Conservation (phyloP, 805 yeast species). For the Ogataea wickerhamii region DNA sequence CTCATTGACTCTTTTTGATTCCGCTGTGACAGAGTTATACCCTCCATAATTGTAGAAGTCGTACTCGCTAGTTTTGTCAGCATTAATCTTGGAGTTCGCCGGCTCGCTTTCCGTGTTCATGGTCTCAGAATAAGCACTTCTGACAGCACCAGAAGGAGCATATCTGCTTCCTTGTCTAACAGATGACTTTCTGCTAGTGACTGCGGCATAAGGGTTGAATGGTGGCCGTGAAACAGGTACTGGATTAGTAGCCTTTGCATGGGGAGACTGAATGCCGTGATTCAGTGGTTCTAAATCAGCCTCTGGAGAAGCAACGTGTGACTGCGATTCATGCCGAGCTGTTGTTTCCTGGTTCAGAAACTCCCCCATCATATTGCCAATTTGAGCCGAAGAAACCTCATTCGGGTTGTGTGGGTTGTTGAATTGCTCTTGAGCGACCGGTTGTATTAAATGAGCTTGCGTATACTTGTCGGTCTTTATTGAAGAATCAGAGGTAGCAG, state of each 20-base stretch:
- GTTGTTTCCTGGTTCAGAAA: no score
- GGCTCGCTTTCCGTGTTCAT: constrained; percentile 2
- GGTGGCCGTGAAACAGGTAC: no score
- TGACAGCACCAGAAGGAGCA: constrained; percentile 6
- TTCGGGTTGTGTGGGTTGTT: no score
- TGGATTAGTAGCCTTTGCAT: no score
- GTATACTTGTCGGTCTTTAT: constrained; percentile 14
- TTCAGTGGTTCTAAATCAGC: no score
- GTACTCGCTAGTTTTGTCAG: constrained; percentile 13
- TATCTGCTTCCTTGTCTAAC: constrained; percentile 11
- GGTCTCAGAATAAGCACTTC: constrained; percentile 5
- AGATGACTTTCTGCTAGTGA: constrained; percentile 7
- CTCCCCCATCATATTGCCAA: no score
- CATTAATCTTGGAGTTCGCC: constrained; percentile 6
- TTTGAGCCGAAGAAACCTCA: no score
- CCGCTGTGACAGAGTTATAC: constrained; percentile 24
- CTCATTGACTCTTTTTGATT: constrained; percentile 3
- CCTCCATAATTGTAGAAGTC: constrained; percentile 34
- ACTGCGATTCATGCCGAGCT: no score
- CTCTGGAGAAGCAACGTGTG: no score
- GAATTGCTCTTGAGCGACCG: no score
- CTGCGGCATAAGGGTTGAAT: constrained; percentile 24
- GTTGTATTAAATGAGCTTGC: no score
- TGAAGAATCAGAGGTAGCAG: constrained; percentile 14
- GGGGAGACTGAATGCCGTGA: no score